phyloP scores from a whole-genome alignment of 352 stramenopile species.

The Phytophthora megakarya region DNA sequence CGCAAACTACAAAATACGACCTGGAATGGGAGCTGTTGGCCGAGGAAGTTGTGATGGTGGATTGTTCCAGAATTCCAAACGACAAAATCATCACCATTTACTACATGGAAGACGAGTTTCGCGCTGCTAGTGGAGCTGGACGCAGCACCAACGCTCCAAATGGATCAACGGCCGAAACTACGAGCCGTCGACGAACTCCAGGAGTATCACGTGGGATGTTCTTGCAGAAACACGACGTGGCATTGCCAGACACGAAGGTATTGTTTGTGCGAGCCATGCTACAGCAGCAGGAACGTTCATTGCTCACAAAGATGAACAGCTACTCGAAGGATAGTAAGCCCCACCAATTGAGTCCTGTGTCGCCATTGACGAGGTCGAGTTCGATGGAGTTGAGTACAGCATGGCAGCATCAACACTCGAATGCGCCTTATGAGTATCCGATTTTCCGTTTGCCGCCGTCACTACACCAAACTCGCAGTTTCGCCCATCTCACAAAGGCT shows the following conservation, averaged over 20 bases:
- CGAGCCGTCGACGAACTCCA: slow-evolving; percentile 39
- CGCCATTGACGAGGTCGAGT: slow-evolving; percentile 39
- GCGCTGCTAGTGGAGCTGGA: slow-evolving; percentile 31
- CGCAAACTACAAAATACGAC: slow-evolving; percentile 68
- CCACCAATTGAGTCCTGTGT: slow-evolving; percentile 27
- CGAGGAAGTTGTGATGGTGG: slow-evolving; percentile 81
- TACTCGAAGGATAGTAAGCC: slow-evolving; percentile 28
- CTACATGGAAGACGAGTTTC: slow-evolving; percentile 80
- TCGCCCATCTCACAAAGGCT: slow-evolving; percentile 35
- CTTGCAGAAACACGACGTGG: slow-evolving; percentile 79
- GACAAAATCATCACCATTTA: slow-evolving; percentile 59
- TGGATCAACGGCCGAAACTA: slow-evolving; percentile 30
- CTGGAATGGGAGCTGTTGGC: slow-evolving; percentile 81
- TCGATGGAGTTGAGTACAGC: slow-evolving; percentile 49
- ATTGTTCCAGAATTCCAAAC: slow-evolving; percentile 45
- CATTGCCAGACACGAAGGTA: slow-evolving; percentile 73
- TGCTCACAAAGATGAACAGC: slow-evolving; percentile 69
- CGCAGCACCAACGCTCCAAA: slow-evolving; percentile 20
- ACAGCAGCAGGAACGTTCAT: slow-evolving; percentile 81
- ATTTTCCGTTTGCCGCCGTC: slow-evolving; percentile 66
- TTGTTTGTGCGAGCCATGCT: slow-evolving; percentile 87
- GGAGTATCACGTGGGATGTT: slow-evolving; percentile 62
- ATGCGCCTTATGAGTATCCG: slow-evolving; percentile 57
- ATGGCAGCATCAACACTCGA: slow-evolving; percentile 47
- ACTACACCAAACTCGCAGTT: slow-evolving; percentile 45